Evolutionary conservation across 2,329 filamentous ascomycete genomes (phyloP).

Genomic region (Epichloe uncinata): DNA sequence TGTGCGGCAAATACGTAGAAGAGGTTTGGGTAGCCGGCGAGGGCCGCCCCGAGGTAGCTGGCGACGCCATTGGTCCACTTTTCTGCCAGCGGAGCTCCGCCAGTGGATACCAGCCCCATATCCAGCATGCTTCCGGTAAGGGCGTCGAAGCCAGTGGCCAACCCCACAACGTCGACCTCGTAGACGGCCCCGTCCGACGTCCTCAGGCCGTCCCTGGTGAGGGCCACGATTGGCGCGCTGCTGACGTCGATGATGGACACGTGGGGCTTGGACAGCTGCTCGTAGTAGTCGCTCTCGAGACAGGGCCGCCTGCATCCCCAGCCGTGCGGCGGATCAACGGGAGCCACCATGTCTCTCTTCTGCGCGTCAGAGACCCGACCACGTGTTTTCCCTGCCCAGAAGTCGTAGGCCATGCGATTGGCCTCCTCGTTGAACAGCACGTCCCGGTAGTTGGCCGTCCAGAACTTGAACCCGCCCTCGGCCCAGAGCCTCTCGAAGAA

Average conservation of each 20-base stretch:
- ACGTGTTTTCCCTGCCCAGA: conserved; percentile 40
- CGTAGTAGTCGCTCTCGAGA: conserved; percentile 30
- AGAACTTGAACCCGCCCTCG: conserved; percentile 41
- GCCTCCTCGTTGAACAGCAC: conserved; percentile 29
- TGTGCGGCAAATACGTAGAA: conserved; percentile 7
- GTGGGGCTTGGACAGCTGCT: conserved; percentile 30
- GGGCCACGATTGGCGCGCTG: conserved; percentile 24
- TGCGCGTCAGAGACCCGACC: conserved; percentile 33
- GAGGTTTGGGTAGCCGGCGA: background rate
- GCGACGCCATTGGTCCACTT: background rate
- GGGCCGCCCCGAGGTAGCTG: background rate
- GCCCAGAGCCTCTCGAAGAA: conserved; percentile 36
- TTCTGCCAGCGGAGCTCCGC: background rate
- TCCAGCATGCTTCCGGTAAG: background rate
- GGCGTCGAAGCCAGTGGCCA: conserved; percentile 30
- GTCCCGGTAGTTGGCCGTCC: conserved; percentile 42
- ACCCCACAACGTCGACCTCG: conserved; percentile 30
- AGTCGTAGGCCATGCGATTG: conserved; percentile 40
- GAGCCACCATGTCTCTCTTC: no score
- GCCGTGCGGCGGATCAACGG: conserved; percentile 27
- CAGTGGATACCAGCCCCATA: background rate
- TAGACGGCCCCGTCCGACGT: conserved; percentile 27
- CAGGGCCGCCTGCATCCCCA: conserved; percentile 40
- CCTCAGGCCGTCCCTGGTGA: conserved; percentile 27
- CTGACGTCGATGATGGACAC: conserved; percentile 31